A percentile compares a stretch with the other conserved stretches of the same genome.
Conservation (phyloP, 192 early-diverging fungal genomes). For the Spizellomyces sp. region DNA sequence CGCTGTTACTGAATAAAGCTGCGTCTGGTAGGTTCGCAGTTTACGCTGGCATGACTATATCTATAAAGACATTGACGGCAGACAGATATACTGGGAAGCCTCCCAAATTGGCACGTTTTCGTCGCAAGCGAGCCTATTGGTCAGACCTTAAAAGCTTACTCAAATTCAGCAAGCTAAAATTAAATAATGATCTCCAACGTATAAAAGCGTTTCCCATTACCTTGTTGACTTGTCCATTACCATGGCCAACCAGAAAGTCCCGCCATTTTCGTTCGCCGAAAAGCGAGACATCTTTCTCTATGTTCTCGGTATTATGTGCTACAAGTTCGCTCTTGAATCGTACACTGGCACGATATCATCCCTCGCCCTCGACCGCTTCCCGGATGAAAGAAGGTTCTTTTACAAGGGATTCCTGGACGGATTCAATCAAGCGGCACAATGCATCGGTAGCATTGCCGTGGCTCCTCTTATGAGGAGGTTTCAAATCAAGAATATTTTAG, state of each 20-base stretch:
- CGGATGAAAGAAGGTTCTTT: conserved; percentile 24
- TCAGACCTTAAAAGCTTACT: not conserved
- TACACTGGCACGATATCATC: conserved; percentile 38
- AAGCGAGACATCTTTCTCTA: conserved; percentile 51
- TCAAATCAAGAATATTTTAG: conserved; percentile 41
- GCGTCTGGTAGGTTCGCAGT: too few species aligned
- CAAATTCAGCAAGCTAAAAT: not conserved
- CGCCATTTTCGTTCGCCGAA: conserved; percentile 31
- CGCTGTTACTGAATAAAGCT: too few species aligned
- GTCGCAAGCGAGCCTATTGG: not conserved
- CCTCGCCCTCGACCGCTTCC: conserved; percentile 34
- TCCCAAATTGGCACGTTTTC: not conserved
- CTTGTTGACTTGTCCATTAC: not conserved
- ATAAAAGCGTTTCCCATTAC: not conserved
- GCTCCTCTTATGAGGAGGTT: conserved; percentile 54
- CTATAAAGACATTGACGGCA: too few species aligned
- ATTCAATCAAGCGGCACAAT: conserved; percentile 56
- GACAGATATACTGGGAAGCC: not conserved
- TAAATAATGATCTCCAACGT: not conserved
- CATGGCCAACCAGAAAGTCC: not conserved
- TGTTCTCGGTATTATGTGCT: conserved; percentile 61
- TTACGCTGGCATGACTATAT: too few species aligned
- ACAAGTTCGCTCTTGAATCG: conserved; percentile 58
- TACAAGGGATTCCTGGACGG: conserved; percentile 38
- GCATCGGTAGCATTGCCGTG: conserved; percentile 53